Base-by-base conservation (phyloP, 2,329 filamentous ascomycete species). In the Thermothelomyces thermophilus region DNA sequence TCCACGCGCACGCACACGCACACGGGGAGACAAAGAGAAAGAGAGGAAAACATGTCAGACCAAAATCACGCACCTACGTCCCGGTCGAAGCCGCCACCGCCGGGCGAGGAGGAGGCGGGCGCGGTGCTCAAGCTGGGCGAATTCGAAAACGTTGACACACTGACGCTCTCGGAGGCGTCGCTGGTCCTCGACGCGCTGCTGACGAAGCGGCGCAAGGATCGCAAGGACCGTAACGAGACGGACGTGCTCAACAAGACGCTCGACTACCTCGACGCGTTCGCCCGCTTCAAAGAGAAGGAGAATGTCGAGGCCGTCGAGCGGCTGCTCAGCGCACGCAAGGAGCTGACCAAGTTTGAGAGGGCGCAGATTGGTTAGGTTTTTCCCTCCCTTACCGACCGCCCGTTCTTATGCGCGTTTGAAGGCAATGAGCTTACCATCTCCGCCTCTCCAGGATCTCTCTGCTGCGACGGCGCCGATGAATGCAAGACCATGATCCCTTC, bases 401-500 rank as follows among this genome's bases (percentile, higher is more conserved):
- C 20, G 40, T 39, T 41, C 7, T 17, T 41, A 34, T 33, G 19
- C 8, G 8, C 19, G 24, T n/a, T 6, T 46, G 14, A 14, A n/a
- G 3, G 5, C 24, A 31, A 11, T 24, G 13, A 26, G 9, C 14
- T 39, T 35, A 6, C 14, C 10, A 17, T 14, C 6, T 7, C 14
- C 10, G 26, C 34, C 3, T 9, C 17, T 14, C 16, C 10, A 94
- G 90, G 90, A 30, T 95, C 88, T 28, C 75, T 98, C 34, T 95
- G 90, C 69, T 95, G 90, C 66, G 90, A 95, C 62, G 86, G 83
- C 39, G 86, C 89, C 51, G 93, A 98, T 65, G 94, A 98, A 71
- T 93, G 93, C 53, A 96, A 95, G 72, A 95, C 89, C 8, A 77
- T 98, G 51, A 95, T 98, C 56, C 94, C 93, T 1, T 95, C 80